Base-by-base conservation (phyloP, 1,284 basidiomycete species). In the Pulchroboletus neoregius region DNA sequence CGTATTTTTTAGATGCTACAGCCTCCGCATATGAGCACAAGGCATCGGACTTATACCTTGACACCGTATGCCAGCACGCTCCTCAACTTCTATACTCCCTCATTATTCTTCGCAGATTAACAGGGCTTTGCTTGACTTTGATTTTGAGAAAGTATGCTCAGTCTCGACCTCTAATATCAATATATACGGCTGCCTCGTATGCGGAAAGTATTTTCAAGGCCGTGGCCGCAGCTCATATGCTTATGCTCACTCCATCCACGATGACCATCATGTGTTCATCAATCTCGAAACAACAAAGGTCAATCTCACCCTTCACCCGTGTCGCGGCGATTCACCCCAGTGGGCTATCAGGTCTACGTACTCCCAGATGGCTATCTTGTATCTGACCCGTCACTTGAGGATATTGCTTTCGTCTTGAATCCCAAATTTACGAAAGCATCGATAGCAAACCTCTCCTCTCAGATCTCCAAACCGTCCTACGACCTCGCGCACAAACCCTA, bases 131-230 rank as follows among this genome's bases (percentile, higher is more conserved):
- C 82, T 99, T 51, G 96, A 99, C 69, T 99, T 99, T 69, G 96
- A 99, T 71, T 99, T 99, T 63, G 96, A 99, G 73, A 93, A 95
- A 74, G 79, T 99, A 24, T 99, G 96, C 75, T 97, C 93, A 8
- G 92, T 99, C 48, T 95, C 91, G 23, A 75, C 93, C 39, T 91
- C 91, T 24, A 96, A 97, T 68, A 94, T 97, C 76, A 96, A 99
- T 68, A 90, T 91, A 53, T 99, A 99, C 62, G 93, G 92, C 18
- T 99, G 96, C 64, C 82, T 99, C 39, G 94, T 99, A 10, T 97
- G 94, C 66, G 96, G 96, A 45, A 97, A 96, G 69, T 99, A 98
- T 71, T 99, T 97, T 62, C 96, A 99, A 75, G 96, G 96, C 5
- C 78, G 96, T 57, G 94, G 96, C 15, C 84, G 86, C 53, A 89